Evolutionary conservation across 495 filamentous ascomycete genomes (phyloP), one percentile per base, ranked within the genome.

Genomic region (Trypethelium eluteriae): DNA sequence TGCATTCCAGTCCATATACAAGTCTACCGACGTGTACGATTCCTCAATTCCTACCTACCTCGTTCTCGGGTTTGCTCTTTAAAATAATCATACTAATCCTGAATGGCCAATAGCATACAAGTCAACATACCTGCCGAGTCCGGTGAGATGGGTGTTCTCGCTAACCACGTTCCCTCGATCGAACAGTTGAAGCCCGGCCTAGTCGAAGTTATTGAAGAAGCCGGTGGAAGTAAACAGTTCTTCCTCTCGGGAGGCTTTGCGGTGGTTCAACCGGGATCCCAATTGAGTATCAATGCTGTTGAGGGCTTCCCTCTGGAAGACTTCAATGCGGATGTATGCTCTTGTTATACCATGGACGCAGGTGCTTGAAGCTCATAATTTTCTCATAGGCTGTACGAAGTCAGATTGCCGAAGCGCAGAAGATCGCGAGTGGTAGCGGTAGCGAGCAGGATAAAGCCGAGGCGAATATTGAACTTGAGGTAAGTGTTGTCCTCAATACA

Each of bases 91-190:
- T 70, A 64, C 65, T 71, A 56, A 72, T 39, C 25, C 12, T 49
- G 12, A 10, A 4, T 38, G 12, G 25, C 46, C 2, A 69, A 71
- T 72, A 97, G 85, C 76, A 88, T 97, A 74, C 94, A 99, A 82
- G 95, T 99, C 83, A 99, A 99, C 86, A 85, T 99, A 73, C 88
- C 95, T 77, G 93, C 94, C 76, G 94, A 96, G 81, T 93, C 93
- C 64, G 94, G 94, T 74, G 95, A 97, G 74, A 99, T 99, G 94
- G 94, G 94, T 88, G 85, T 99, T 70, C 89, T 99, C 72, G 94
- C 94, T 78, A 92, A 93, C 83, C 94, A 99, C 86, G 95, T 99
- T 71, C 93, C 94, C 57, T 93, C 94, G 62, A 96, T 99, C 74
- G 94, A 99, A 84, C 94, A 99, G 84, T 84, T 99, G 77, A 95